Evolutionary conservation across 2,329 filamentous ascomycete species (phyloP).

Genomic region (Ophiostoma sp.): DNA sequence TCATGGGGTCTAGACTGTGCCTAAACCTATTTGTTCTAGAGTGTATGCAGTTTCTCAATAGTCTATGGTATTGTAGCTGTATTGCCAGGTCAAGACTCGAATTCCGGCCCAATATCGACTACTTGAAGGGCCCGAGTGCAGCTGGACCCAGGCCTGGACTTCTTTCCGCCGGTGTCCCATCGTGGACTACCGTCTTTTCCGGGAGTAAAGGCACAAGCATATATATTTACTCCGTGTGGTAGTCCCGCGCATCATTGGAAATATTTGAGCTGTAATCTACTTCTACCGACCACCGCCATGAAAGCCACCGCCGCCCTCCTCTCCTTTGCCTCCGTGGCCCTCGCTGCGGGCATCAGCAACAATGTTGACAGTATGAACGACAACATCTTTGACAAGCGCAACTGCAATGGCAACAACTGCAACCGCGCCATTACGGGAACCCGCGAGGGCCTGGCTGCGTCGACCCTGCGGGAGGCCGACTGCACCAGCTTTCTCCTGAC

Average conservation of each 20-base stretch:
- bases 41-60: neutral
- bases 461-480: constrained; percentile 36
- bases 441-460: constrained; percentile 45
- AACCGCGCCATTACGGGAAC: constrained; percentile 49
- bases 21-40: neutral
- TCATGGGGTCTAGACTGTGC: neutral
- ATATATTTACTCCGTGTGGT: neutral
- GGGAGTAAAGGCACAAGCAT: neutral
- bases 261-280: no score
- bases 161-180: neutral
- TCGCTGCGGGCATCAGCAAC: constrained; percentile 33
- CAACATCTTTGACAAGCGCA: constrained; percentile 39
- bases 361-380: neutral
- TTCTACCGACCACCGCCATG: neutral
- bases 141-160: no score
- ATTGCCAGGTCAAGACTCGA: neutral
- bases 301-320: constrained; percentile 38
- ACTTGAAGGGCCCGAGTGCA: no score
- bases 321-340: constrained; percentile 41
- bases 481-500: constrained; percentile 40
- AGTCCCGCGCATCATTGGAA: no score
- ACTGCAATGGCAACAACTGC: constrained; percentile 48
- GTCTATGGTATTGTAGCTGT: neutral
- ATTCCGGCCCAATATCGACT: no score
- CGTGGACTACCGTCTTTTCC: neutral